A percentile compares a stretch with the other conserved stretches of the same genome.
These are phyloP conservation scores for Coemansia sp. DNA, from an alignment of 192 early-diverging fungal genomes.

Conservation along the genomic window DNA sequence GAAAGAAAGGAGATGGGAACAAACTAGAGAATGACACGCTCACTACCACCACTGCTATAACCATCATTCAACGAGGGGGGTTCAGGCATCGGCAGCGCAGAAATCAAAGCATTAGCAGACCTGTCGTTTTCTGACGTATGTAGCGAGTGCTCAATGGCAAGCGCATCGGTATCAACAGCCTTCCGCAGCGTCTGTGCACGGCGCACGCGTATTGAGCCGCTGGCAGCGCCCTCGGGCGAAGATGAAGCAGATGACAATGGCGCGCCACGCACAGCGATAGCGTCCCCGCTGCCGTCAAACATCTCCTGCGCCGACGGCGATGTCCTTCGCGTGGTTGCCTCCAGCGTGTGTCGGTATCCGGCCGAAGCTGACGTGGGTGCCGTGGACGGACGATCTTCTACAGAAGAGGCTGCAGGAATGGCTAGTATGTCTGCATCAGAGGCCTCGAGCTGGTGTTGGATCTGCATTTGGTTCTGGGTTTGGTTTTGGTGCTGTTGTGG, in stretches of 20 bases:
- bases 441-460: not conserved
- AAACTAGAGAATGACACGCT: constrained; percentile 37
- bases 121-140: constrained; percentile 16
- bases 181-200: constrained; percentile 45
- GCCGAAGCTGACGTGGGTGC: constrained; percentile 25
- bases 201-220: constrained; percentile 9
- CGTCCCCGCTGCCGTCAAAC: constrained; percentile 4
- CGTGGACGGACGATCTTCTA: constrained; percentile 32
- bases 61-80: not conserved
- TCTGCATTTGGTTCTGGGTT: not conserved
- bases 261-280: not conserved
- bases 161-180: constrained; percentile 39
- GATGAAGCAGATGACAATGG: not conserved
- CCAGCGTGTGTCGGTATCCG: constrained; percentile 37
- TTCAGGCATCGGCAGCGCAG: constrained; percentile 43
- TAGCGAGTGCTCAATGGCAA: constrained; percentile 38
- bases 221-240: not conserved
- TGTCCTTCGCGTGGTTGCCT: constrained; percentile 3
- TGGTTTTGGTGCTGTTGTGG: not conserved
- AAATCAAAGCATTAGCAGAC: constrained; percentile 29
- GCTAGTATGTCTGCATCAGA: not conserved
- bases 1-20: not conserved
- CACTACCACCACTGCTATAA: not conserved
- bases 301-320: not conserved
- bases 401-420: not conserved